phyloP scores from a whole-genome alignment of 164 flowering plant species.

The Liquidambar formosana region DNA sequence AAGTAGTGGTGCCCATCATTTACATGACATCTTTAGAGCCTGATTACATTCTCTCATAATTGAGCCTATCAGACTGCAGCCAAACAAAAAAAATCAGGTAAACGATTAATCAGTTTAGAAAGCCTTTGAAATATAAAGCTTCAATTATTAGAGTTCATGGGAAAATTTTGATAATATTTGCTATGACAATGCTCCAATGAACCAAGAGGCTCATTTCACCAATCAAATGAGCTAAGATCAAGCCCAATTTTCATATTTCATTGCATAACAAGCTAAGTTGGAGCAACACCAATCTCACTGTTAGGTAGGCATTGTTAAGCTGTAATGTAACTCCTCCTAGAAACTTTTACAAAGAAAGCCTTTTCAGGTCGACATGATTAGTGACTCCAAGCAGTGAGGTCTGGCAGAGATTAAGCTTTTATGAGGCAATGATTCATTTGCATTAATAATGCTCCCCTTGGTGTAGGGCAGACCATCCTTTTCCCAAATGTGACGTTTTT shows the following conservation, averaged over 20 bases:
- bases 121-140: background rate
- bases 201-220: too few species aligned
- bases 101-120: background rate
- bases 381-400: too few species aligned
- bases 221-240: too few species aligned
- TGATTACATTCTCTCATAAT: slow-evolving; percentile 54
- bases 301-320: background rate
- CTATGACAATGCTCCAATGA: background rate
- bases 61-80: slow-evolving; percentile 61
- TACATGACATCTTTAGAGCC: background rate
- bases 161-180: background rate
- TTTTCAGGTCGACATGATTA: too few species aligned
- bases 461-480: too few species aligned
- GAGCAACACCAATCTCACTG: background rate
- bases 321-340: too few species aligned
- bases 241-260: background rate
- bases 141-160: background rate
- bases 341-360: too few species aligned
- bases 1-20: background rate
- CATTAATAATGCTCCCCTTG: too few species aligned
- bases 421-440: too few species aligned
- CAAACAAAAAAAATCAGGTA: background rate
- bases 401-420: too few species aligned
- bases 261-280: background rate
- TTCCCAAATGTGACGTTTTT: too few species aligned